These are phyloP conservation scores for Penicillium coprophilum DNA, from an alignment of 495 filamentous ascomycete genomes.

Conservation along the genomic window DNA sequence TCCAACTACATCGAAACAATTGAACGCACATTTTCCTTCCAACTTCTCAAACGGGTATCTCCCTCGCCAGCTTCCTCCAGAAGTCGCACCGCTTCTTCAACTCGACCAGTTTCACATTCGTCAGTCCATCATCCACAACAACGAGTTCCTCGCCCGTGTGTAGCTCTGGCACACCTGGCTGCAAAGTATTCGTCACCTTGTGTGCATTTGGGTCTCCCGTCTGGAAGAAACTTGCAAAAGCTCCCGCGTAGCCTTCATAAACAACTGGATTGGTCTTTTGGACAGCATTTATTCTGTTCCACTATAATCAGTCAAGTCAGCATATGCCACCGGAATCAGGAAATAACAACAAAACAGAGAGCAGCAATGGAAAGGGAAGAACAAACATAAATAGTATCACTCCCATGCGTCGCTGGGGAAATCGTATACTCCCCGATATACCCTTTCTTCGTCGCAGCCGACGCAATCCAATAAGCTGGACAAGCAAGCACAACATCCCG, in stretches of 20 bases:
- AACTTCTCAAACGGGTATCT: slow-evolving; percentile 36
- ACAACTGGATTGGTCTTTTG: slow-evolving; percentile 52
- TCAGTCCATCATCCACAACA: slow-evolving; percentile 45
- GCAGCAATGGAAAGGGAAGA: neutral
- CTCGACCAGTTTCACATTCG: slow-evolving; percentile 31
- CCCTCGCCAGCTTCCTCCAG: slow-evolving; percentile 48
- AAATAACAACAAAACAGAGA: too few relatives aligned
- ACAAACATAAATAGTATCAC: slow-evolving; percentile 57
- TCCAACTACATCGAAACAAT: neutral
- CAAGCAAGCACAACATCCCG: slow-evolving; percentile 60
- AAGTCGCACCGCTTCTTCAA: slow-evolving; percentile 53
- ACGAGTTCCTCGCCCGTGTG: slow-evolving; percentile 50
- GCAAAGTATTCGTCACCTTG: slow-evolving; percentile 51
- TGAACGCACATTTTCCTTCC: neutral
- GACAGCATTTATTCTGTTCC: slow-evolving; percentile 56
- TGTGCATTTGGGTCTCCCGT: slow-evolving; percentile 59
- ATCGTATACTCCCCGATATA: slow-evolving; percentile 62
- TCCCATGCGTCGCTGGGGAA: slow-evolving; percentile 57
- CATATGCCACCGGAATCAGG: neutral
- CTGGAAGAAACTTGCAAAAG: slow-evolving; percentile 59
- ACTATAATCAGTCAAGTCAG: slow-evolving; percentile 36
- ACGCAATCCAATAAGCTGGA: slow-evolving; percentile 57
- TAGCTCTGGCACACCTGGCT: slow-evolving; percentile 47
- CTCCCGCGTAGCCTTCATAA: slow-evolving; percentile 58
- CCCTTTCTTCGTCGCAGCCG: slow-evolving; percentile 39